A percentile compares a stretch with the other conserved stretches of the same genome.
Evolutionary conservation across 2,329 filamentous ascomycete species (phyloP).

Genomic region (Onygenales sp.): DNA sequence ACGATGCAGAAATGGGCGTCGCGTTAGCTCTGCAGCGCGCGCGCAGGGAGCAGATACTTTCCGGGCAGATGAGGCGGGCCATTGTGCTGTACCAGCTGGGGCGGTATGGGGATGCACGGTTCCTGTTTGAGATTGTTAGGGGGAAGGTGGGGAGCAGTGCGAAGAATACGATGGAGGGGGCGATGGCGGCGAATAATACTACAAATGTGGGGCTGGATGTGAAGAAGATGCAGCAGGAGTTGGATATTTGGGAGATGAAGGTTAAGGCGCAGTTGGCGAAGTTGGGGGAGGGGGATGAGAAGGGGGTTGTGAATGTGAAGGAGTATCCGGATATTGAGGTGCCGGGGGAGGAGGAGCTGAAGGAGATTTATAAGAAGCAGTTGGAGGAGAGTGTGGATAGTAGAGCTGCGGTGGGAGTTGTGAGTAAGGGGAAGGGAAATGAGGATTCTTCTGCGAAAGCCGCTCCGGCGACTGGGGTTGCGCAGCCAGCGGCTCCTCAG

Average conservation of each 20-base stretch:
- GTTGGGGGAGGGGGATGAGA: slow-evolving; percentile 42
- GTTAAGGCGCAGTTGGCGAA: slow-evolving; percentile 41
- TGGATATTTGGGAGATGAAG: slow-evolving; percentile 52
- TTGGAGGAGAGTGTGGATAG: slow-evolving; percentile 14
- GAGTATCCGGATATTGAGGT: slow-evolving; percentile 45
- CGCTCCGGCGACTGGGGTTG: not conserved
- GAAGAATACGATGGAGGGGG: slow-evolving; percentile 19
- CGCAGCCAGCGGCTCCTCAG: not conserved
- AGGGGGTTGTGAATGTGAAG: slow-evolving; percentile 34
- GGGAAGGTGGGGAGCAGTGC: slow-evolving; percentile 37
- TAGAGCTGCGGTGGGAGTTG: slow-evolving; percentile 3
- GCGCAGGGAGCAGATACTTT: slow-evolving; percentile 63
- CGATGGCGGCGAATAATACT: slow-evolving; percentile 15
- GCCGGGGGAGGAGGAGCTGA: slow-evolving; percentile 31
- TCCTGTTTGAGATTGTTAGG: slow-evolving; percentile 52
- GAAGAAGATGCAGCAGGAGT: slow-evolving; percentile 22
- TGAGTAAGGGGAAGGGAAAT: slow-evolving; percentile 3
- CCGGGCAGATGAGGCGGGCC: slow-evolving; percentile 73
- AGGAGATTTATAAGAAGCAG: slow-evolving; percentile 23
- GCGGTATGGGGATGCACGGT: slow-evolving; percentile 64
- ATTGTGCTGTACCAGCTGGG: slow-evolving; percentile 62
- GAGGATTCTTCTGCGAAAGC: slow-evolving; percentile 1
- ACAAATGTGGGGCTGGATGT: slow-evolving; percentile 5
- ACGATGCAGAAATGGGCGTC: slow-evolving; percentile 60
- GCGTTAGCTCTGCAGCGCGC: slow-evolving; percentile 55